Percentiles rank a stretch among this genome's conserved stretches.
phyloP scores from a whole-genome alignment of 2,329 filamentous ascomycete species.

The Diaporthe ampelina region DNA sequence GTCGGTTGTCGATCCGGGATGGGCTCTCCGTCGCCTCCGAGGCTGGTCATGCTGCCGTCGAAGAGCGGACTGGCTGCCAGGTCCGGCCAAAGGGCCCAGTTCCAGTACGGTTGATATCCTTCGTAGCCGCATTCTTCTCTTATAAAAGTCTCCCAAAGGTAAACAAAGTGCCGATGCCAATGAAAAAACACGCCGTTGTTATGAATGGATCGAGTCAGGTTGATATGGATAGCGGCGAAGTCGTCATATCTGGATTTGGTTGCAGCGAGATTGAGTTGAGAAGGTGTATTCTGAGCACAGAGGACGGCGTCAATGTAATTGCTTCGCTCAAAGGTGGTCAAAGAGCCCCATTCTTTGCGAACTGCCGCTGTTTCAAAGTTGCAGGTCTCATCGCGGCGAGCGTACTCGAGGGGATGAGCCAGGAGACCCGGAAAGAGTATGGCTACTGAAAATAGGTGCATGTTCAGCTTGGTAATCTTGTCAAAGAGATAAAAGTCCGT shows the following conservation, averaged over 20 bases:
- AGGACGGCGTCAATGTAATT: constrained; percentile 5
- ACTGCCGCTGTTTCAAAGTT: neutral
- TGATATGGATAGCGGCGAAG: constrained; percentile 47
- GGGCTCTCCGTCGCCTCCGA: constrained; percentile 58
- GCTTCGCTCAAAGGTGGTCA: neutral
- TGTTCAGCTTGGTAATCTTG: no score
- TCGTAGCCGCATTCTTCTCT: constrained; percentile 37
- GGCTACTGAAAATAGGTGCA: neutral
- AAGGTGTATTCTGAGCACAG: neutral
- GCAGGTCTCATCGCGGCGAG: neutral
- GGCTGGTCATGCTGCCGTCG: constrained; percentile 62
- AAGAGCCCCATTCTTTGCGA: constrained; percentile 4
- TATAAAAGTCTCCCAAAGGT: constrained; percentile 13
- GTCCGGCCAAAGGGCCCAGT: constrained; percentile 62
- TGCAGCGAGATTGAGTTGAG: neutral
- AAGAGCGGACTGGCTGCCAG: constrained; percentile 62
- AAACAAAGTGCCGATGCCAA: constrained; percentile 33
- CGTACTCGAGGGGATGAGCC: neutral
- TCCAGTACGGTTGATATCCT: constrained; percentile 53
- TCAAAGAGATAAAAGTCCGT: no score
- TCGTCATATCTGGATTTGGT: constrained; percentile 44
- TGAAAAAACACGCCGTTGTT: constrained; percentile 21
- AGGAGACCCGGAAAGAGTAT: neutral
- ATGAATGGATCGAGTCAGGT: constrained; percentile 34
- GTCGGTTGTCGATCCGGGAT: constrained; percentile 43